These are phyloP conservation scores for Begonia fuchsioides DNA, from an alignment of 306 rosid species.

Conservation along the genomic window DNA sequence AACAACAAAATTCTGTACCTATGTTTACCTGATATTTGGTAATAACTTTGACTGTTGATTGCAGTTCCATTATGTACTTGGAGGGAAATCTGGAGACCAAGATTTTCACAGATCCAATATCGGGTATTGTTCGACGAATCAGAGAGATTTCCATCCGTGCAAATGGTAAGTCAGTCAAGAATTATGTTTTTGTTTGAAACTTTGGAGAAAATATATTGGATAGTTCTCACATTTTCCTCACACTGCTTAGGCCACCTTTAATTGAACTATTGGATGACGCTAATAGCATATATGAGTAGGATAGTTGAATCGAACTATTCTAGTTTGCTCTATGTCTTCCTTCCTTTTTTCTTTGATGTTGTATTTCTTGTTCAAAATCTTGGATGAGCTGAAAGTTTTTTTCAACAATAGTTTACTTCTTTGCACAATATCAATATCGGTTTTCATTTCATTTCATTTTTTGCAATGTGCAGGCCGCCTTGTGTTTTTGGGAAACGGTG, in stretches of 20 bases:
- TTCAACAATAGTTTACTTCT: no score
- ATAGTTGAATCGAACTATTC: background rate
- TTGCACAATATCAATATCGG: no score
- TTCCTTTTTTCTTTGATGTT: background rate
- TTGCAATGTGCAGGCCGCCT: slow-evolving; percentile 47
- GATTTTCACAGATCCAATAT: slow-evolving; percentile 42
- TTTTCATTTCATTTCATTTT: background rate
- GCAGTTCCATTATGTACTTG: slow-evolving; percentile 57
- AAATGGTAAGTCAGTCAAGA: slow-evolving; percentile 28
- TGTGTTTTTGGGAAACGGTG: slow-evolving; percentile 49
- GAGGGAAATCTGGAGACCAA: slow-evolving; percentile 88
- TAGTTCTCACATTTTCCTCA: no score
- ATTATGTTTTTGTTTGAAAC: background rate
- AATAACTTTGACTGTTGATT: slow-evolving; percentile 3
- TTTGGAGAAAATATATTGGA: background rate
- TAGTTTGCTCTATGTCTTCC: background rate
- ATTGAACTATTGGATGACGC: no score
- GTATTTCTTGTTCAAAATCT: background rate
- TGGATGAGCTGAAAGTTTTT: background rate
- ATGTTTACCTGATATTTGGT: background rate
- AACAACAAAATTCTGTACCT: no score
- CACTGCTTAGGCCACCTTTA: no score
- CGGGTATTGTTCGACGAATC: slow-evolving; percentile 67
- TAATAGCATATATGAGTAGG: background rate
- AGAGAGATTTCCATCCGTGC: slow-evolving; percentile 72